Evolutionary conservation across 2,329 filamentous ascomycete genomes (phyloP).

Genomic region (Phaeoacremonium minimum): DNA sequence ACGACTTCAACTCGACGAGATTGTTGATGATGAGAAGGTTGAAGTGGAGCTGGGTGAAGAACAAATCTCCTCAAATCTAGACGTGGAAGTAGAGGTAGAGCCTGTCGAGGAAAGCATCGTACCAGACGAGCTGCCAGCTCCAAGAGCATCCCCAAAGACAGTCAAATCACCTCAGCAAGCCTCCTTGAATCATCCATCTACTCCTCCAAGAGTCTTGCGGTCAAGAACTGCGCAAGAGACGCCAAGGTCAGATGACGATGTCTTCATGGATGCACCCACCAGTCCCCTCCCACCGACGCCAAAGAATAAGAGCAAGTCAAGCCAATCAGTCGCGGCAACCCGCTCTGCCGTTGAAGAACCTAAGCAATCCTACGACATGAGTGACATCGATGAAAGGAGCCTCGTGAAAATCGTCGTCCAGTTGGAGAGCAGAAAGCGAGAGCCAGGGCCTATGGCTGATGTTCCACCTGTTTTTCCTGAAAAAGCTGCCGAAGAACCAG

Average conservation of each 20-base stretch:
- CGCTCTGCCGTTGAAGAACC: neutral
- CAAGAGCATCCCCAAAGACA: too few species aligned
- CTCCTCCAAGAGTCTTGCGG: slow-evolving; percentile 2
- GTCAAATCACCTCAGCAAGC: too few species aligned
- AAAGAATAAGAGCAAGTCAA: slow-evolving; percentile 13
- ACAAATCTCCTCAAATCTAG: too few species aligned
- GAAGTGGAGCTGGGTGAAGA: neutral
- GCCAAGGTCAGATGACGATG: slow-evolving; percentile 38
- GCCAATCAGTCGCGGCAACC: neutral
- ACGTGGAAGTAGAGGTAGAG: neutral
- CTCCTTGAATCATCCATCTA: neutral
- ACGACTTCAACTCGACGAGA: slow-evolving; percentile 11
- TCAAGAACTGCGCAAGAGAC: slow-evolving; percentile 23
- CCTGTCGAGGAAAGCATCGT: neutral
- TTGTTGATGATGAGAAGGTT: slow-evolving; percentile 2
- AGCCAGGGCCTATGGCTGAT: slow-evolving; percentile 16
- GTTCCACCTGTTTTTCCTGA: neutral
- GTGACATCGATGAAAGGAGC: slow-evolving; percentile 41
- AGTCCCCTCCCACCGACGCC: slow-evolving; percentile 31
- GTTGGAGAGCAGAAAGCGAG: slow-evolving; percentile 36
- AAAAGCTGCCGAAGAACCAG: neutral
- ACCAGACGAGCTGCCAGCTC: neutral
- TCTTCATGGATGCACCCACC: slow-evolving; percentile 44
- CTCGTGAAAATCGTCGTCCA: slow-evolving; percentile 45
- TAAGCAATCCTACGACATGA: slow-evolving; percentile 31